Evolutionary conservation across 179 eudicot genomes (phyloP), one percentile per base, ranked within the genome.

Genomic region (Spergularia azorica): DNA sequence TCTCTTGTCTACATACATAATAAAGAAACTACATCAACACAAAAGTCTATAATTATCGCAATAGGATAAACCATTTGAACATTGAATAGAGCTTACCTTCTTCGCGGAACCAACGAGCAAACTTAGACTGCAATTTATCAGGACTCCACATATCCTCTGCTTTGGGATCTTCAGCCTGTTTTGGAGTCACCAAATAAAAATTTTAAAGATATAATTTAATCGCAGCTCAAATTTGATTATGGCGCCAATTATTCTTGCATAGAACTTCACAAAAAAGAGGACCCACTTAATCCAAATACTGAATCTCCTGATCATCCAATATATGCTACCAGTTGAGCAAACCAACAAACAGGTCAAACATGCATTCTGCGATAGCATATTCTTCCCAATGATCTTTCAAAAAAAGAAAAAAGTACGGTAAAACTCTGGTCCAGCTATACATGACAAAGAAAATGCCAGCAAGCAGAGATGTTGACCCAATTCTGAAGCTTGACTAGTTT

Each of bases 41-140:
- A 57, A 52, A 76, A 57, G 39, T 17, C 21, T 38, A 32, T 51
- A 55, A 75, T 17, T 36, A 18, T 62, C 4, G 12, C 68, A 20
- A 74, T 11, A 63, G n/a, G 36, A 52, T 20, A 13, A 54, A 50
- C n/a, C 21, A 71, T 51, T 10, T 12, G 18, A 51, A 13, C 52
- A 14, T 58, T 62, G 41, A 65, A 70, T 15, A 36, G 43, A 76
- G 67, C 67, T 56, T 86, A 93, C 99, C 97, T 58, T 93, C 97
- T 83, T 89, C 94, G 58, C 65, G 78, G 82, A 95, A 95, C 97
- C 97, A 95, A 60, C 79, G 84, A 70, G 94, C 87, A 84, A 95
- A 95, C 83, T 91, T 95, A 75, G 97, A 89, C 39, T 83, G 86
- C 70, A 65, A 81, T 21, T 77, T 66, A 21, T 73, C 67, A 66